Evolutionary conservation across 371 early-diverging fungal genomes (phyloP).

Genomic region (Mortierella sp.): DNA sequence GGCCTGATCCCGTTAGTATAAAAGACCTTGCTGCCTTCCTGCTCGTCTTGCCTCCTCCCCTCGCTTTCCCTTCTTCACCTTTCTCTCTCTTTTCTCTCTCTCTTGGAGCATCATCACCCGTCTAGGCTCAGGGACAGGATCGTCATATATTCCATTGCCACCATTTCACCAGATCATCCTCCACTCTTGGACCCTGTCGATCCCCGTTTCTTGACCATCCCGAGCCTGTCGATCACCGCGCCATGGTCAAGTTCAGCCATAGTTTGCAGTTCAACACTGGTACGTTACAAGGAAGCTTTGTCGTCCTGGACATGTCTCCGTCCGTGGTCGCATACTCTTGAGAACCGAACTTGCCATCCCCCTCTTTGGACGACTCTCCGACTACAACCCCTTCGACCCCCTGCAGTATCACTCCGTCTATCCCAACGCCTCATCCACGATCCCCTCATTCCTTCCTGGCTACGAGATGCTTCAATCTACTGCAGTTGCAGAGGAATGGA

Average conservation of each 20-base stretch:
- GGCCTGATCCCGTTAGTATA: neutral
- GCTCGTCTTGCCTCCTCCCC: neutral
- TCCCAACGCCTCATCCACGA: no score
- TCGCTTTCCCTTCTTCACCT: neutral
- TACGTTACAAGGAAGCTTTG: neutral
- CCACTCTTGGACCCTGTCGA: neutral
- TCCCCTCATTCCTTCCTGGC: no score
- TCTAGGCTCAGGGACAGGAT: neutral
- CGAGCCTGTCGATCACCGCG: neutral
- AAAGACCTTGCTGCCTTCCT: neutral
- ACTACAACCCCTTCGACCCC: no score
- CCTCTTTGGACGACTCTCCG: no score
- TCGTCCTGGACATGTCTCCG: neutral
- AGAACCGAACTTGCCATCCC: neutral
- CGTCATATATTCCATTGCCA: no score
- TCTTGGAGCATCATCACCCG: neutral
- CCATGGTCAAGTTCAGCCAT: conserved; percentile 54
- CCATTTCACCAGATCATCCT: neutral
- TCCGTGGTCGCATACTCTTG: neutral
- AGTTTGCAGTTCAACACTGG: conserved; percentile 55
- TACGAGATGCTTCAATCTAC: no score
- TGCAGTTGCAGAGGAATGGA: no score
- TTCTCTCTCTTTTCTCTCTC: neutral
- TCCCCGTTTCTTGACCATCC: neutral
- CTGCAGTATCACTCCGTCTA: no score